A percentile compares a stretch with the other conserved stretches of the same genome.
Evolutionary conservation across 257 asterid species (phyloP).

Genomic region (Apocynum venetum): DNA sequence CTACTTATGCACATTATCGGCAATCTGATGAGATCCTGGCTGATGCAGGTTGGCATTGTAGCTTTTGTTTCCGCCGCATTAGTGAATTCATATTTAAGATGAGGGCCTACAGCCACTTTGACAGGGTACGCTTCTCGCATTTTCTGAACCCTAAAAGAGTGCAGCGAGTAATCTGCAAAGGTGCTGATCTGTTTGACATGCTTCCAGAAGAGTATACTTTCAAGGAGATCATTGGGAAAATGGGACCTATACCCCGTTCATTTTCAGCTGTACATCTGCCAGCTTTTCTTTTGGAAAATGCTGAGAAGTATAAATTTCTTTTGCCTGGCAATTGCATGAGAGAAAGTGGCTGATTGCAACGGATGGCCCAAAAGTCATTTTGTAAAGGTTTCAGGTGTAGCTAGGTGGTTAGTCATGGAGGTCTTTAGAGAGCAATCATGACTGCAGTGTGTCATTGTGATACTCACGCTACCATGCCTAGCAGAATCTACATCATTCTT

Average conservation of each 20-base stretch:
- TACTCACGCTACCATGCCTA: slow-evolving; percentile 33
- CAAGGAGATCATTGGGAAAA: slow-evolving; percentile 71
- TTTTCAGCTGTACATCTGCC: slow-evolving; percentile 85
- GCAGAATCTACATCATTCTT: slow-evolving; percentile 36
- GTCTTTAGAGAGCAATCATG: slow-evolving; percentile 34
- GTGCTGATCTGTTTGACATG: slow-evolving; percentile 80
- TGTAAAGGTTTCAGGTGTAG: slow-evolving; percentile 38
- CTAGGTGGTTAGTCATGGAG: slow-evolving; percentile 29
- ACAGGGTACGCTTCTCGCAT: slow-evolving; percentile 68
- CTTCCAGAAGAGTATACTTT: slow-evolving; percentile 82
- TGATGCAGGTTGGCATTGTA: slow-evolving; percentile 84
- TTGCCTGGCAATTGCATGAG: slow-evolving; percentile 78
- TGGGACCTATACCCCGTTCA: slow-evolving; percentile 80
- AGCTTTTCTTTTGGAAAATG: slow-evolving; percentile 70
- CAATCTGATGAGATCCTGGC: slow-evolving; percentile 64
- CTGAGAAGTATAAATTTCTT: slow-evolving; percentile 54
- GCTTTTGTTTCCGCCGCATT: slow-evolving; percentile 72
- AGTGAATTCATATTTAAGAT: slow-evolving; percentile 75
- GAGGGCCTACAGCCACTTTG: slow-evolving; percentile 80
- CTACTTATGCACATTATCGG: slow-evolving; percentile 75
- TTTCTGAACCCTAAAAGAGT: slow-evolving; percentile 67
- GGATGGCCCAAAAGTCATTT: slow-evolving; percentile 12
- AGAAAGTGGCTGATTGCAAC: slow-evolving; percentile 49
- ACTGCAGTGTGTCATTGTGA: slow-evolving; percentile 41
- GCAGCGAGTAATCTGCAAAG: slow-evolving; percentile 70